Conservation (phyloP, 169 alveolate species). For the Cryptosporidium tyzzeri region DNA sequence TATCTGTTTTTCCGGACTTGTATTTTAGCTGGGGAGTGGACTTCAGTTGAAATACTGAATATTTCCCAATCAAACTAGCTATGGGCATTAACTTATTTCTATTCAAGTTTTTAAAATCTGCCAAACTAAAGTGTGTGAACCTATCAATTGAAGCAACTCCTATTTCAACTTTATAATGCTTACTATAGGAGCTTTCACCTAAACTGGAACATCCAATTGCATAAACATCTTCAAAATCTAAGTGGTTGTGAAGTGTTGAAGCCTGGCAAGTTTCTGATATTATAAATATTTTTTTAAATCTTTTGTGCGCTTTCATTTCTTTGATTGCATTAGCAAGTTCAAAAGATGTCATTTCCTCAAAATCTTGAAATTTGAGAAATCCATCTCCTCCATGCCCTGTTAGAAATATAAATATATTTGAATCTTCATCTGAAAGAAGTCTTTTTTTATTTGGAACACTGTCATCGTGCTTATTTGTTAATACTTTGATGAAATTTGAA, state of each 20-base stretch:
- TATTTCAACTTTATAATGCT: slow-evolving; percentile 37
- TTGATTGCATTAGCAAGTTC: slow-evolving; percentile 84
- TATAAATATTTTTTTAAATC: slow-evolving; percentile 82
- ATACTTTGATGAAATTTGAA: slow-evolving; percentile 80
- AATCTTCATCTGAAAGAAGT: slow-evolving; percentile 80
- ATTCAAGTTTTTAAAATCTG: neutral
- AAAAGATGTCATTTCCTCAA: slow-evolving; percentile 82
- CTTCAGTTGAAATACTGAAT: neutral
- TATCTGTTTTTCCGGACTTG: slow-evolving; percentile 32
- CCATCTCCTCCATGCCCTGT: slow-evolving; percentile 89
- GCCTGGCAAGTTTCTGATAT: slow-evolving; percentile 89
- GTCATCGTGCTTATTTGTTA: slow-evolving; percentile 81
- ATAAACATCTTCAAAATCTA: slow-evolving; percentile 81
- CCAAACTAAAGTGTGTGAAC: slow-evolving; percentile 44
- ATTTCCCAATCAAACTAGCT: slow-evolving; percentile 6
- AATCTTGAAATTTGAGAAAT: slow-evolving; percentile 85
- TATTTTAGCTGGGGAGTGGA: slow-evolving; percentile 61
- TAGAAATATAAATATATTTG: slow-evolving; percentile 83
- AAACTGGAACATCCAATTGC: slow-evolving; percentile 72
- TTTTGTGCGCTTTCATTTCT: slow-evolving; percentile 82
- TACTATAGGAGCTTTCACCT: slow-evolving; percentile 57
- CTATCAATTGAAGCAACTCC: slow-evolving; percentile 71
- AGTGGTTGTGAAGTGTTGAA: slow-evolving; percentile 80
- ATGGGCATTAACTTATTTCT: slow-evolving; percentile 20
- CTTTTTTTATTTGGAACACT: slow-evolving; percentile 80